These are phyloP conservation scores for Alternaria angustiovoidea DNA, from an alignment of 2,329 filamentous ascomycete species.

Conservation along the genomic window DNA sequence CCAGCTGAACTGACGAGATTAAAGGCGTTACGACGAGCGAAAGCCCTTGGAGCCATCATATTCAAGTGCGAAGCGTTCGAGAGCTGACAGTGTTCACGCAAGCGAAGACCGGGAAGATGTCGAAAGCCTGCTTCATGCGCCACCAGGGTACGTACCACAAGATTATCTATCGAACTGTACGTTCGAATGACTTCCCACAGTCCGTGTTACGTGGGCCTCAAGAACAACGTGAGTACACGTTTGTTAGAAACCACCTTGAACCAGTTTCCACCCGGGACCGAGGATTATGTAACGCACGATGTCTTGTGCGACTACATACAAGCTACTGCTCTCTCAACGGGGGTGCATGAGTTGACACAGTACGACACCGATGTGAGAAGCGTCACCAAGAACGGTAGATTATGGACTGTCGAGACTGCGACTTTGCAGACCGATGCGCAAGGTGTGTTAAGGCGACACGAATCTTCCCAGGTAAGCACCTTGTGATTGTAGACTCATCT, in stretches of 20 bases:
- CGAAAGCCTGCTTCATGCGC: conserved; percentile 53
- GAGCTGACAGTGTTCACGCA: conserved; percentile 28
- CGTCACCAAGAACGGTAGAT: conserved; percentile 55
- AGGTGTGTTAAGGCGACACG: conserved; percentile 16
- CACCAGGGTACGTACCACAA: conserved; percentile 55
- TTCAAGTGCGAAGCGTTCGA: conserved; percentile 41
- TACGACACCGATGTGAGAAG: conserved; percentile 69
- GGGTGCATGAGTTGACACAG: conserved; percentile 59
- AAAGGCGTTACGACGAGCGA: conserved; percentile 60
- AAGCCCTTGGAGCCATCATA: conserved; percentile 59
- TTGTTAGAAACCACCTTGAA: conserved; percentile 60
- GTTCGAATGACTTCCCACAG: conserved; percentile 36
- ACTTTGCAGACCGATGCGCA: conserved; percentile 46
- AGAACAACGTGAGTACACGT: conserved; percentile 63
- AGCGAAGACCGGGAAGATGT: conserved; percentile 16
- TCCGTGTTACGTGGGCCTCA: conserved; percentile 62
- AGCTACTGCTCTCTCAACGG: conserved; percentile 61
- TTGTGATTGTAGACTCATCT: fast-evolving
- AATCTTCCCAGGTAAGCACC: conserved; percentile 8
- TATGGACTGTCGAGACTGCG: conserved; percentile 63
- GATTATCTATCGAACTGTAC: background rate
- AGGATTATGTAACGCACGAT: conserved; percentile 65
- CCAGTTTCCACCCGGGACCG: conserved; percentile 67
- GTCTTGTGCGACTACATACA: conserved; percentile 69
- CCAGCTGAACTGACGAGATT: background rate